phyloP scores from a whole-genome alignment of 176 grass and related monocot genomes.

The Avena eriantha region DNA sequence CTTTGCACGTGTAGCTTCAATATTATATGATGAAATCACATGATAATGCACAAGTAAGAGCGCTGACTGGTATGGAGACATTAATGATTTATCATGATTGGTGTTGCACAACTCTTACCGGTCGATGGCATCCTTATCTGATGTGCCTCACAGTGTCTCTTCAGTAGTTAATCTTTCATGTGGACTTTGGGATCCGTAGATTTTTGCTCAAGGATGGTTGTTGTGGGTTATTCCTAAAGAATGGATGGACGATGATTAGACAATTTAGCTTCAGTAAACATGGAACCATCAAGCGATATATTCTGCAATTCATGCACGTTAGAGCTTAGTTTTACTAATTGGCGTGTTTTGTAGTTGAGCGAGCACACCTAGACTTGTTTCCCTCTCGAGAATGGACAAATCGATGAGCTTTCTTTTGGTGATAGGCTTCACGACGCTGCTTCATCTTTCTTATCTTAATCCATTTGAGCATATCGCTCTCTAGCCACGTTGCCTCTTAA shows the following conservation, averaged over 20 bases:
- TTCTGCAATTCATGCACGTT: too few relatives aligned
- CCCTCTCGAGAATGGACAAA: not conserved
- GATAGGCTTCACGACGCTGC: not conserved
- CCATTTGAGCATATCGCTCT: not conserved
- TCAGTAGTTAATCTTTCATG: not conserved
- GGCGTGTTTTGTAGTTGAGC: not conserved
- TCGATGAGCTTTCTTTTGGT: not conserved
- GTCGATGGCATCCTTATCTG: not conserved
- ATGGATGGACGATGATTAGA: not conserved
- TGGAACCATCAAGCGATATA: not conserved
- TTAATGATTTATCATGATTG: not conserved
- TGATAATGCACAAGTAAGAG: not conserved
- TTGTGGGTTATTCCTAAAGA: too few relatives aligned
- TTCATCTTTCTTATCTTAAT: not conserved
- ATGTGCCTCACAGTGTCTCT: not conserved
- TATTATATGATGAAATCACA: not conserved
- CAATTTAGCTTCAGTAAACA: not conserved
- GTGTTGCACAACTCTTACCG: not conserved
- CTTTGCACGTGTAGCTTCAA: not conserved
- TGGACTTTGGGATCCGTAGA: not conserved
- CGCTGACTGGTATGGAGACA: not conserved
- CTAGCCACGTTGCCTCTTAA: not conserved
- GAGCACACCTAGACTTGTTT: not conserved
- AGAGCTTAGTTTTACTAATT: not conserved
- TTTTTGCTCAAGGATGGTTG: not conserved